Base-by-base conservation (phyloP, 495 filamentous ascomycete species). In the Elasticomyces elasticus region DNA sequence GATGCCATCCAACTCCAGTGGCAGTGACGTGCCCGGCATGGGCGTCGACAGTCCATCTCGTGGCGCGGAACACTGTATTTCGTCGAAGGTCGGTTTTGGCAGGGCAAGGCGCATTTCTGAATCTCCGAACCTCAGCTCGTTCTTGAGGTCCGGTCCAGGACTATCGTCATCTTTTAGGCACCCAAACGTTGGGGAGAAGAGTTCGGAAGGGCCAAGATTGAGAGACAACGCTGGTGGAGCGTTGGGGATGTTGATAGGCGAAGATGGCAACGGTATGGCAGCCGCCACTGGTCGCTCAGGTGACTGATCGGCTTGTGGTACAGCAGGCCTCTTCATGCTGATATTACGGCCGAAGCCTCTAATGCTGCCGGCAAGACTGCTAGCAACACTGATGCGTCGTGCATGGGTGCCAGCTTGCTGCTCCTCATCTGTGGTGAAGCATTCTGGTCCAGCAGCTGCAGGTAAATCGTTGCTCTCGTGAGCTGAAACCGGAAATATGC, bases 11-110 rank as follows among this genome's bases (percentile, higher is more conserved):
- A 58, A 1, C 17, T 53, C 49, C 1, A 58, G 46, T 19, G 41
- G 2, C 1, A 58, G n/a, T 15, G 26, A 53, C 5, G 55, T 58
- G 15, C 49, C 50, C 4, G 55, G 55, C 50, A 58, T 58, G 11
- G 55, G 55, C 10, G 55, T 53, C 22, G 49, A 7, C 5, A 28
- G 55, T 22, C 24, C n/a, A 20, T 41, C 24, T 9, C n/a, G n/a
- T n/a, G n/a, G n/a, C n/a, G n/a, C 27, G 24, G 2, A 10, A 25
- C 9, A 19, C n/a, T 6, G 45, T n/a, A n/a, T n/a, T n/a, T n/a
- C n/a, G 12, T 19, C 33, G 31, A 37, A 37, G 31, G n/a, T 37
- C 31, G 10, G n/a, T n/a, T n/a, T n/a, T n/a, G n/a, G n/a, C n/a
- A n/a, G n/a, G 31, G 31, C 31, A 37, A 37, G 10, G 10, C 10